Conservation (phyloP, 139 green algal genomes). For the Coelastrella sp. region DNA sequence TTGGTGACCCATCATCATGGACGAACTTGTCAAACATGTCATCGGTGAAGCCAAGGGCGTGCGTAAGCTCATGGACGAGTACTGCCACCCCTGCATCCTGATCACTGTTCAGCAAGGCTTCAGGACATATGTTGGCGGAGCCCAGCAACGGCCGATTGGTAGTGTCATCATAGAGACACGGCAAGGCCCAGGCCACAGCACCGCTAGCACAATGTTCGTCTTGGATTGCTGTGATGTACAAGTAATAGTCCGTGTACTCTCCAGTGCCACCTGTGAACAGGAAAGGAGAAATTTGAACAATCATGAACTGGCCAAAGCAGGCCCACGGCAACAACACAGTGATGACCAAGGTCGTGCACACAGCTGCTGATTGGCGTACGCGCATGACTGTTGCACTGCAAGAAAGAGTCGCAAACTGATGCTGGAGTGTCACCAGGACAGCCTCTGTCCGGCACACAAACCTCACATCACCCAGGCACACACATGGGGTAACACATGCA, state of each 20-base stretch:
- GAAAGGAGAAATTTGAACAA: no score
- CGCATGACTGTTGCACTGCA: no score
- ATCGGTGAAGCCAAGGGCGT: slow-evolving; percentile 49
- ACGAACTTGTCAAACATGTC: slow-evolving; percentile 59
- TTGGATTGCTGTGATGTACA: slow-evolving; percentile 62
- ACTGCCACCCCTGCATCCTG: slow-evolving; percentile 45
- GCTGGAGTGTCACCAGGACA: no score
- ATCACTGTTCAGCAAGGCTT: slow-evolving; percentile 26
- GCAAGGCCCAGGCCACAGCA: slow-evolving; percentile 56
- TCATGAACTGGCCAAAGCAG: no score
- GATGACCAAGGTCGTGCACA: no score
- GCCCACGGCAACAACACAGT: no score
- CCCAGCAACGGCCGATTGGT: slow-evolving; percentile 58
- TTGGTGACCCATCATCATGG: slow-evolving; percentile 44
- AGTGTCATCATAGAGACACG: slow-evolving; percentile 58
- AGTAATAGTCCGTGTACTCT: slow-evolving; percentile 58
- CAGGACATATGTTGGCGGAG: slow-evolving; percentile 58
- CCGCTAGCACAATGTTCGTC: slow-evolving; percentile 56
- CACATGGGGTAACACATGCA: background rate
- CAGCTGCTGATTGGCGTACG: no score
- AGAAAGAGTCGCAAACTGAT: no score
- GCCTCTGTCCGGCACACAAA: background rate
- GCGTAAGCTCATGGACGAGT: slow-evolving; percentile 65
- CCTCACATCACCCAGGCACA: background rate
- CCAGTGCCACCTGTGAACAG: slow-evolving; percentile 34